These are phyloP conservation scores for Gonapodya sp. DNA, from an alignment of 192 early-diverging fungal genomes.

Conservation along the genomic window DNA sequence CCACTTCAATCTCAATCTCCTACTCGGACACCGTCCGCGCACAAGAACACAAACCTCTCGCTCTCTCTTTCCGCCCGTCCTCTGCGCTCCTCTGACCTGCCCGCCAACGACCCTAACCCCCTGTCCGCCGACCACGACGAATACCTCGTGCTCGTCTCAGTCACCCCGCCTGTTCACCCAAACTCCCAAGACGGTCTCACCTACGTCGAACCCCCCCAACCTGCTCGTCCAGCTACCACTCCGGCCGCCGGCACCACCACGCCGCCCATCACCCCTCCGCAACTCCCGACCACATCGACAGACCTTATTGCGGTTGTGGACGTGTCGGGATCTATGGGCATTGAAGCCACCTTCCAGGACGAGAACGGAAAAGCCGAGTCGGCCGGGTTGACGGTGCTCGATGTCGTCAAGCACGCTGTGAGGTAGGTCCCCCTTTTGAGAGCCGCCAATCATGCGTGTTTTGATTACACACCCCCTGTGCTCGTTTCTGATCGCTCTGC, in stretches of 20 bases:
- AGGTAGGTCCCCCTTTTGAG: background rate
- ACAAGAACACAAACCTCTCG: background rate
- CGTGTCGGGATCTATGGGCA: constrained; percentile 23
- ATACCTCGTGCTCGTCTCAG: background rate
- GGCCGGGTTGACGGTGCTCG: constrained; percentile 21
- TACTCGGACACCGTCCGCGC: too few species aligned
- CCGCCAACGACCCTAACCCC: background rate
- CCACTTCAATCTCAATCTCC: too few species aligned
- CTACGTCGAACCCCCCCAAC: background rate
- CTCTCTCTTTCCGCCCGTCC: background rate
- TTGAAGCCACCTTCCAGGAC: constrained; percentile 8
- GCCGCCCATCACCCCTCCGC: too few species aligned
- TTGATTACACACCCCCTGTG: too few species aligned
- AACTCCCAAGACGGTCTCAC: background rate
- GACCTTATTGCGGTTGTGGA: constrained; percentile 14
- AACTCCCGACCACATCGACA: background rate
- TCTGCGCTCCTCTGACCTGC: background rate
- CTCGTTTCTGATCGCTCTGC: background rate
- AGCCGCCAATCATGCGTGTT: too few species aligned
- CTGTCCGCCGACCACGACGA: background rate
- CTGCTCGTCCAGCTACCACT: background rate
- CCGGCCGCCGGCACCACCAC: too few species aligned
- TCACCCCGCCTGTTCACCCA: background rate
- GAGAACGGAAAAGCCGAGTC: constrained; percentile 8
- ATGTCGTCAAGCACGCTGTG: constrained; percentile 28